Percentiles rank a stretch among this genome's conserved stretches.
Evolutionary conservation across 306 rosid genomes (phyloP).

Genomic region (Senna tora): DNA sequence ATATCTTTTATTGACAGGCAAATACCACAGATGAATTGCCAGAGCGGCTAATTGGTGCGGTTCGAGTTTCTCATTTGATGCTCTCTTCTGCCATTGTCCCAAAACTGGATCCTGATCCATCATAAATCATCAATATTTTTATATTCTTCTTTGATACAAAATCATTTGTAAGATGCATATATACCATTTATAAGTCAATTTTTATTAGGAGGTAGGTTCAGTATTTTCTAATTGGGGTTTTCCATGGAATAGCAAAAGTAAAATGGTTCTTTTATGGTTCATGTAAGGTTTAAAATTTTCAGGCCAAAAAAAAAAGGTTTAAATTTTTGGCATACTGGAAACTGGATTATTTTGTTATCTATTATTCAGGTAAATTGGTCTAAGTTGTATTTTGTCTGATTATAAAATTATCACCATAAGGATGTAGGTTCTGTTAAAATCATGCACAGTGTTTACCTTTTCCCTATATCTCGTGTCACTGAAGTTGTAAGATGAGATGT

Average conservation of each 20-base stretch:
- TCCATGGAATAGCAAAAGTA: conserved; percentile 36
- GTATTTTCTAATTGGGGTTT: conserved; percentile 43
- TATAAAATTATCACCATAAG: conserved; percentile 27
- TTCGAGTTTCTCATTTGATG: conserved; percentile 84
- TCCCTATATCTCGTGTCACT: background rate
- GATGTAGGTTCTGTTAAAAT: background rate
- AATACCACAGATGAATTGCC: conserved; percentile 88
- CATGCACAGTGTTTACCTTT: background rate
- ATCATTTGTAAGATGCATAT: conserved; percentile 50
- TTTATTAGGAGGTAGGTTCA: conserved; percentile 50
- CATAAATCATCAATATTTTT: conserved; percentile 41
- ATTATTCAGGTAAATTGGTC: background rate
- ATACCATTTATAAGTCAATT: conserved; percentile 44
- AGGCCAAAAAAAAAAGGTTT: too few relatives aligned
- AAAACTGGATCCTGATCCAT: conserved; percentile 70
- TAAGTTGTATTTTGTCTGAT: conserved; percentile 25
- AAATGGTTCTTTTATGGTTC: conserved; percentile 11
- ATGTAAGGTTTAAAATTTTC: conserved; percentile 38
- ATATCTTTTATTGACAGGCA: conserved; percentile 55
- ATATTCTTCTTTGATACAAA: conserved; percentile 45
- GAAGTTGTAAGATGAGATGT: background rate
- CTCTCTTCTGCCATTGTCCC: conserved; percentile 78
- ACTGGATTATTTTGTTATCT: conserved; percentile 32
- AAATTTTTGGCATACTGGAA: conserved; percentile 40
- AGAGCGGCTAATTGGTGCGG: conserved; percentile 93